Percentiles rank a stretch among this genome's conserved stretches.
Conservation (phyloP, 2,329 filamentous ascomycete species). For the Beauveria bassiana region DNA sequence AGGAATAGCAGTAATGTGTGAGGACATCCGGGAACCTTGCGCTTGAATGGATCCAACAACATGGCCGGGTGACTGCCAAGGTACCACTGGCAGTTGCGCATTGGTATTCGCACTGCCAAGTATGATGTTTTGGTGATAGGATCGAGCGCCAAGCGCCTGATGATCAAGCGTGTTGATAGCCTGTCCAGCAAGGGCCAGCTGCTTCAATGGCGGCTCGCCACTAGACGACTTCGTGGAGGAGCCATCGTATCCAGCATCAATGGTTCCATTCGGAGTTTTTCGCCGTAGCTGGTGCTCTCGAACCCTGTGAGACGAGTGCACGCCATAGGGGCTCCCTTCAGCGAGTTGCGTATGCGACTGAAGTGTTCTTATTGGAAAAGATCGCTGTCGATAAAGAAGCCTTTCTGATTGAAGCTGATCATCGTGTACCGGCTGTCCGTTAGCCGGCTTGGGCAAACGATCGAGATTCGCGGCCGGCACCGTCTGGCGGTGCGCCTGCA, state of each 20-base stretch:
- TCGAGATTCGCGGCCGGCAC: conserved; percentile 38
- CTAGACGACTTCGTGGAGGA: conserved; percentile 65
- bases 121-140: not conserved
- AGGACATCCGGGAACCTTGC: not conserved
- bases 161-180: not conserved
- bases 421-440: conserved; percentile 12
- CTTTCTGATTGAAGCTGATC: conserved; percentile 22
- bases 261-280: conserved; percentile 90
- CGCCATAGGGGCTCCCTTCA: not conserved
- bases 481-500: conserved; percentile 44
- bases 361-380: conserved; percentile 14
- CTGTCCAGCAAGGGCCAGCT: conserved; percentile 63
- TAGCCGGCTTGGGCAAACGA: conserved; percentile 15
- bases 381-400: conserved; percentile 18
- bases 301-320: conserved; percentile 20
- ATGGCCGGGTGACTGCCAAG: not conserved
- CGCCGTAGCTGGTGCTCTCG: conserved; percentile 74
- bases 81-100: not conserved
- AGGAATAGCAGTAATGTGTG: not conserved
- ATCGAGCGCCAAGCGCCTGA: not conserved
- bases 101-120: not conserved
- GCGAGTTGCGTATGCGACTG: not conserved
- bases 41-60: not conserved
- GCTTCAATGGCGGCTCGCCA: conserved; percentile 72
- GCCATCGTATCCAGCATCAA: conserved; percentile 86